Evolutionary conservation across 2,329 filamentous ascomycete genomes (phyloP).

Genomic region (Emmonsiellopsis sp.): DNA sequence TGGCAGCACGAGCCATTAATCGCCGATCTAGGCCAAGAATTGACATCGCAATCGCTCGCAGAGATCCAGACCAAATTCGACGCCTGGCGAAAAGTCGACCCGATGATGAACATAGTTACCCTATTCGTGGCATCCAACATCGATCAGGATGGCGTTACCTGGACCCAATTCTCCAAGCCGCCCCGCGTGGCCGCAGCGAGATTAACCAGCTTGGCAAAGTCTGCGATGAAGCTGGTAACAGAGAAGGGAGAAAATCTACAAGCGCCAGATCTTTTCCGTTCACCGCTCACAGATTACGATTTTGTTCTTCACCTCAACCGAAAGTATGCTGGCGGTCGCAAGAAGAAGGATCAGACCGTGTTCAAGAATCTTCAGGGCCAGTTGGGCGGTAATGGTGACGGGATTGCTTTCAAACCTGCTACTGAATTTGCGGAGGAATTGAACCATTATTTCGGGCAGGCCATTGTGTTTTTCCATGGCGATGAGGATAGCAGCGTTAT

Average conservation of each 20-base stretch:
- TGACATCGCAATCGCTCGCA: constrained; percentile 52
- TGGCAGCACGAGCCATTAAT: constrained; percentile 79
- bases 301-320: constrained; percentile 65
- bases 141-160: constrained; percentile 68
- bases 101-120: constrained; percentile 72
- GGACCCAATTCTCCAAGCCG: constrained; percentile 61
- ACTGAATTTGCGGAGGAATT: constrained; percentile 59
- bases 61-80: constrained; percentile 63
- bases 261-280: constrained; percentile 57
- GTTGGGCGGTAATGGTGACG: constrained; percentile 28
- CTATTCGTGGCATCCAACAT: constrained; percentile 73
- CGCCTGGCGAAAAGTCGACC: constrained; percentile 80
- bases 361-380: constrained; percentile 76
- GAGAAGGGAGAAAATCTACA: constrained; percentile 45
- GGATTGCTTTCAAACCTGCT: constrained; percentile 52
- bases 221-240: constrained; percentile 56
- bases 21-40: constrained; percentile 58
- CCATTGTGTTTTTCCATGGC: constrained; percentile 72
- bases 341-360: constrained; percentile 20
- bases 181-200: constrained; percentile 75
- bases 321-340: constrained; percentile 36
- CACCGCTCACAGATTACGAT: constrained; percentile 69
- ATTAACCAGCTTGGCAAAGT: constrained; percentile 71
- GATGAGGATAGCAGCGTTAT: constrained; percentile 47
- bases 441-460: constrained; percentile 54